phyloP scores from a whole-genome alignment of 78 protist genomes.

The Speleostelium caveatum region DNA sequence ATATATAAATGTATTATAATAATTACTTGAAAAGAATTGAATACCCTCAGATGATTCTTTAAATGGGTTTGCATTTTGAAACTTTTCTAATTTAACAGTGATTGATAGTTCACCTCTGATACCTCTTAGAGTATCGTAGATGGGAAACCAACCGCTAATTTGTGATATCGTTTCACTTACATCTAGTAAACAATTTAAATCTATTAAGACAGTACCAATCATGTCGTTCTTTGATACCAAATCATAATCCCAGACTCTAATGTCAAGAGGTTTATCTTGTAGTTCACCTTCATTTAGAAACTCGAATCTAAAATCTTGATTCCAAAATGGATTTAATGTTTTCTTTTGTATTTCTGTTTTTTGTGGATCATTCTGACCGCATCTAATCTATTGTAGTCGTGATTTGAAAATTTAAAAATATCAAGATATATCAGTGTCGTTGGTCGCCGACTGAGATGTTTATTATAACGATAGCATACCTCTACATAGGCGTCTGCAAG shows the following conservation, averaged over 20 bases:
- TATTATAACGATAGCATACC: constrained; percentile 21
- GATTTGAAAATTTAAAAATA: not conserved
- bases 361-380: constrained; percentile 71
- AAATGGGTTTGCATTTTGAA: constrained; percentile 86
- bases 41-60: constrained; percentile 90
- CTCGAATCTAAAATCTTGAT: constrained; percentile 87
- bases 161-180: constrained; percentile 84
- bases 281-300: constrained; percentile 85
- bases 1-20: not conserved
- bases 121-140: constrained; percentile 93
- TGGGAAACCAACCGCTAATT: constrained; percentile 94
- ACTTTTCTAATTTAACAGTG: constrained; percentile 75
- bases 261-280: constrained; percentile 92
- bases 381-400: not conserved
- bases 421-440: not conserved
- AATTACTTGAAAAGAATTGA: constrained; percentile 81
- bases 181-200: constrained; percentile 74
- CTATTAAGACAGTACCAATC: constrained; percentile 92
- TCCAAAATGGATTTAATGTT: constrained; percentile 92
- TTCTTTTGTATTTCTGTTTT: constrained; percentile 81
- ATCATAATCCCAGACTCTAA: constrained; percentile 95
- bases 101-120: constrained; percentile 92
- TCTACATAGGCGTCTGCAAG: constrained; percentile 95
- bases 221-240: constrained; percentile 88
- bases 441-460: not conserved